Conservation (phyloP, 2,329 filamentous ascomycete species). For the Verticillium albo-atrum region DNA sequence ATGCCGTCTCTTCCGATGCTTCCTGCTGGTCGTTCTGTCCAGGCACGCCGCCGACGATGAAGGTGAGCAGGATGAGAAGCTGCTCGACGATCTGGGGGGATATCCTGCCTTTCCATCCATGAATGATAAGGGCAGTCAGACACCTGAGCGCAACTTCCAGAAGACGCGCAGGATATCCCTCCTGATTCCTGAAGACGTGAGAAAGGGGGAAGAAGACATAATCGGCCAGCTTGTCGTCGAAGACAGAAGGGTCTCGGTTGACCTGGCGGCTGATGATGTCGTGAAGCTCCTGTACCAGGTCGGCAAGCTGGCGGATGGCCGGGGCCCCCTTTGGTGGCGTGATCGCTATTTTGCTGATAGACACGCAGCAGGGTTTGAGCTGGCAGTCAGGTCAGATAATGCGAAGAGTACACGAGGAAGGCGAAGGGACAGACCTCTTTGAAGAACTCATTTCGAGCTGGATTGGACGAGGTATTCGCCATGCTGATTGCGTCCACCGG, state of each 20-base stretch:
- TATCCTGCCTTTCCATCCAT: slow-evolving; percentile 75
- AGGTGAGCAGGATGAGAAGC: slow-evolving; percentile 77
- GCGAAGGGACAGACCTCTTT: slow-evolving; percentile 21
- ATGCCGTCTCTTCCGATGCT: slow-evolving; percentile 68
- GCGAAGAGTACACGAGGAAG: slow-evolving; percentile 4
- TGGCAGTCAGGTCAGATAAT: slow-evolving; percentile 19
- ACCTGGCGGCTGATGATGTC: slow-evolving; percentile 40
- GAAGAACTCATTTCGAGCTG: slow-evolving; percentile 29
- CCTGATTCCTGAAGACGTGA: slow-evolving; percentile 74
- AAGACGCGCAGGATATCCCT: slow-evolving; percentile 64
- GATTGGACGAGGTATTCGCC: slow-evolving; percentile 5
- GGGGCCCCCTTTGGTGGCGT: slow-evolving; percentile 37
- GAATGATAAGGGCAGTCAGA: slow-evolving; percentile 64
- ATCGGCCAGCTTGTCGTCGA: slow-evolving; percentile 84
- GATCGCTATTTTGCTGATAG: slow-evolving; percentile 54
- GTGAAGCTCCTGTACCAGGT: slow-evolving; percentile 40
- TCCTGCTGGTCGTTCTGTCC: slow-evolving; percentile 43
- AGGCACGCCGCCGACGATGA: slow-evolving; percentile 72
- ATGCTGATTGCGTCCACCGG: slow-evolving; percentile 2
- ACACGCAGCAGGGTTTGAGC: slow-evolving; percentile 60
- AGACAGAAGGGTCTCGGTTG: slow-evolving; percentile 35
- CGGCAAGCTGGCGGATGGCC: slow-evolving; percentile 37
- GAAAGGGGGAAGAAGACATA: slow-evolving; percentile 94
- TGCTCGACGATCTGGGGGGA: slow-evolving; percentile 73
- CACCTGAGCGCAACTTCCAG: slow-evolving; percentile 76